Conservation (phyloP, 1,284 basidiomycete species). For the Ganoderma resinaceum region DNA sequence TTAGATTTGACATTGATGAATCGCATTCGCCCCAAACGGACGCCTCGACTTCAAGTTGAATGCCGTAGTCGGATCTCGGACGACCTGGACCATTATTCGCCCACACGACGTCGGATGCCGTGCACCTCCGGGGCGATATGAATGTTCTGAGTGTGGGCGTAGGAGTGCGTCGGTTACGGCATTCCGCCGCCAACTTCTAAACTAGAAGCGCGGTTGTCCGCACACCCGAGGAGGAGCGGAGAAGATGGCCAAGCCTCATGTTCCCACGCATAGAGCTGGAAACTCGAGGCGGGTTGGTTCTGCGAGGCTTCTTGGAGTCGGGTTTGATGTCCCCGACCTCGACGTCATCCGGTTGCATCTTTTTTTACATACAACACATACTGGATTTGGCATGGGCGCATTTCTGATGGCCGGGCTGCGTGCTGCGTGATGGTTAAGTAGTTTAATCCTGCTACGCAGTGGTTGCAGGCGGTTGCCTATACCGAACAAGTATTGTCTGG, state of each 20-base stretch:
- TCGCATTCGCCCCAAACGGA: not conserved
- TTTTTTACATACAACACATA: not conserved
- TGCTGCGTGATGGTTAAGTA: conserved; percentile 3
- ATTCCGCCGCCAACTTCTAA: not conserved
- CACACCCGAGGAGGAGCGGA: not conserved
- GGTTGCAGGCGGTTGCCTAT: not conserved
- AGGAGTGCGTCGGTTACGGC: not conserved
- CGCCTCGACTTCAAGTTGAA: not conserved
- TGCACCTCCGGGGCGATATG: not conserved
- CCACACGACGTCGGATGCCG: not conserved
- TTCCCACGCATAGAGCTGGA: not conserved
- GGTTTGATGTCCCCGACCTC: conserved; percentile 1
- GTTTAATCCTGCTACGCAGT: not conserved
- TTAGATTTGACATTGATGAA: not conserved
- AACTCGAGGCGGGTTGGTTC: not conserved
- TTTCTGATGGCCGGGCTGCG: not conserved
- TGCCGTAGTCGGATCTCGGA: not conserved
- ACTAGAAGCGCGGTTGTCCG: not conserved
- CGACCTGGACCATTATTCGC: not conserved
- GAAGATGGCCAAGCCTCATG: not conserved
- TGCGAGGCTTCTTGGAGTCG: not conserved
- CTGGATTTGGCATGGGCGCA: not conserved
- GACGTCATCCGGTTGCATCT: not conserved
- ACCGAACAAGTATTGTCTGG: not conserved
- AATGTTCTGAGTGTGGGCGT: not conserved